Evolutionary conservation across 129 eudicot genomes (phyloP), one percentile per base, ranked within the genome.

Genomic region (Arctium lappa): DNA sequence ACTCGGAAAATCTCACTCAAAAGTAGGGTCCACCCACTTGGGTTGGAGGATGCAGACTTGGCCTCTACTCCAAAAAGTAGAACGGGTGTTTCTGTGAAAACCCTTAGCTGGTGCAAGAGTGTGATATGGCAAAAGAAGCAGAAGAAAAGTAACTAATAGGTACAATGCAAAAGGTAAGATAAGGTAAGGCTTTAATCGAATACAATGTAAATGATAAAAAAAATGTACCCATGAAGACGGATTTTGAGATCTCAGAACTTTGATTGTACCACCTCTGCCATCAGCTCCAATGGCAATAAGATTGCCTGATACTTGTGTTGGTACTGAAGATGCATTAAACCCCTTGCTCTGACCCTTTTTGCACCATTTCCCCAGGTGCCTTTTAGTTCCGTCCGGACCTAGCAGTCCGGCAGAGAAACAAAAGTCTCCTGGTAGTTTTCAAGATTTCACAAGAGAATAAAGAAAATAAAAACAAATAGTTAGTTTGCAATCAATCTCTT

Each of bases 291-390:
- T 90, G 69, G 97, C 89, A 74, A 93, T 93, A 81, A 93, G 84
- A 68, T 89, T 85, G 40, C 94, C 92, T 69, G 90, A 87, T 76
- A 75, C 76, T 83, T 88, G 87, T 31, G 69, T 56, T 46, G 83
- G 72, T 10, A 46, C 11, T 34, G 91, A 75, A 39, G 75, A 76
- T 44, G 84, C 72, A 38, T 16, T 6, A 0, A 73, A 69, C 33
- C 86, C 90, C 30, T 87, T 89, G 77, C 38, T 83, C 66, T 72
- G 89, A 71, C 38, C 75, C 79, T 88, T 87, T 87, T 91, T 95
- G 88, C 99, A 95, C 98, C 98, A 95, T 83, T 89, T 93, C 10
- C 99, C 99, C 76, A 95, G 82, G 82, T 91, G 89, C 91, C 93
- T 81, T 81, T 76, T 90, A 48, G 87, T 87, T 79, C 99, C 99